phyloP scores from a whole-genome alignment of 331 rosid species.

The Phaseolus coccineus region DNA sequence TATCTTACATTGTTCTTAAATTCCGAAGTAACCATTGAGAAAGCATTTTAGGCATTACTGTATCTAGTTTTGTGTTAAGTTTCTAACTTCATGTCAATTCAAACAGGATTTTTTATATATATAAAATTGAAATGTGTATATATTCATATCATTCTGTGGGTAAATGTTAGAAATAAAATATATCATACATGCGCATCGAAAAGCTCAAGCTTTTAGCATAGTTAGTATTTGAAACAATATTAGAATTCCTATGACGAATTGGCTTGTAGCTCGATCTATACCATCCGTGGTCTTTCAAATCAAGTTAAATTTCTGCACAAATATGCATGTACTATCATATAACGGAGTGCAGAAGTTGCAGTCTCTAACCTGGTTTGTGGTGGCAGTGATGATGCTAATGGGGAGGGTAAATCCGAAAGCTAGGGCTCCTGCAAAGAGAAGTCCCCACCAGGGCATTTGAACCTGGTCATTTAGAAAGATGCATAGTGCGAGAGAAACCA shows the following conservation, averaged over 20 bases:
- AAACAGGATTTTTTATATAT: too few relatives aligned
- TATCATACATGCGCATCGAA: not conserved
- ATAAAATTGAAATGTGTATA: slow-evolving; percentile 19
- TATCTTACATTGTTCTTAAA: not conserved
- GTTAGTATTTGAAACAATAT: not conserved
- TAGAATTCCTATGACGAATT: not conserved
- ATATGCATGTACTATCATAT: not conserved
- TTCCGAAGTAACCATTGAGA: not conserved
- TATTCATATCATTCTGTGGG: slow-evolving; percentile 55
- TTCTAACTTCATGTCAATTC: not conserved
- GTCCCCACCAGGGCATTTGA: slow-evolving; percentile 99
- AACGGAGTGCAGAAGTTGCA: slow-evolving; percentile 31
- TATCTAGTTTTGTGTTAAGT: slow-evolving; percentile 1
- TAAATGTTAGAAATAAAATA: not conserved
- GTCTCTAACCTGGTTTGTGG: slow-evolving; percentile 85
- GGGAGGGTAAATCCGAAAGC: slow-evolving; percentile 89
- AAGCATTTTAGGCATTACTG: not conserved
- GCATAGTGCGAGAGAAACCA: slow-evolving; percentile 71
- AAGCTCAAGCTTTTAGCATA: not conserved
- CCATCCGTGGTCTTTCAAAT: not conserved
- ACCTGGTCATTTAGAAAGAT: slow-evolving; percentile 72
- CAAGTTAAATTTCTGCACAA: not conserved
- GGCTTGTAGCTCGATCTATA: not conserved
- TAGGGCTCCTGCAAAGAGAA: slow-evolving; percentile 72
- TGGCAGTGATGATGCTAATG: slow-evolving; percentile 91